A percentile compares a stretch with the other conserved stretches of the same genome.
phyloP scores from a whole-genome alignment of 306 rosid species.

The Vigna reflexopilosa region DNA sequence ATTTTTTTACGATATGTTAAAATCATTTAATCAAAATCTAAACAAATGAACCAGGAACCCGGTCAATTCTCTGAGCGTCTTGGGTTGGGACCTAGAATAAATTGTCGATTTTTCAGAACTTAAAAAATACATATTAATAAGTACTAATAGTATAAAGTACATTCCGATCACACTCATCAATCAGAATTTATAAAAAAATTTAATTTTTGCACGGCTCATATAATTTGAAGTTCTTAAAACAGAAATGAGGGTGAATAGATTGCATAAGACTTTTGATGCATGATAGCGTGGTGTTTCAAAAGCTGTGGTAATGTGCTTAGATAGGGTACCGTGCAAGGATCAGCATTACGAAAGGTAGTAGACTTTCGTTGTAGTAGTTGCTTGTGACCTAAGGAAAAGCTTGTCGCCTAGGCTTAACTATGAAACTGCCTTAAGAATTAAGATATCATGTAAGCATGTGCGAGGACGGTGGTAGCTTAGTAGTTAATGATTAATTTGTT shows the following conservation, averaged over 20 bases:
- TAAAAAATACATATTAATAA: background rate
- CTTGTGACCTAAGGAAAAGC: background rate
- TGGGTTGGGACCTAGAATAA: background rate
- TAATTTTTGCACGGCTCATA: background rate
- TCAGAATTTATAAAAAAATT: background rate
- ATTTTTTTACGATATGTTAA: background rate
- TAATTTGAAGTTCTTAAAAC: background rate
- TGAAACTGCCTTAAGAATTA: background rate
- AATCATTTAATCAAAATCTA: background rate
- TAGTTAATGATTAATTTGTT: background rate
- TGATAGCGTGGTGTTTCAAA: background rate
- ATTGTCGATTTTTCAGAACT: background rate
- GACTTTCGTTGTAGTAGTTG: background rate
- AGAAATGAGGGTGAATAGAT: background rate
- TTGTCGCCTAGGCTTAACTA: background rate
- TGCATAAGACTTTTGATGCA: slow-evolving; percentile 24
- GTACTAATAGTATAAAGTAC: background rate
- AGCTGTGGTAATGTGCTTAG: background rate
- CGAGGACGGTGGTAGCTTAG: background rate
- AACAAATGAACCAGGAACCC: background rate
- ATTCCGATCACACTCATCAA: background rate
- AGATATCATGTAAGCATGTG: slow-evolving; percentile 30
- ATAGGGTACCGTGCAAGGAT: slow-evolving; percentile 13
- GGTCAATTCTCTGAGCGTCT: background rate
- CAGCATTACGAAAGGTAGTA: slow-evolving; percentile 12